Evolutionary conservation across 2,329 filamentous ascomycete genomes (phyloP), one percentile per base, ranked within the genome.

Genomic region (Aureobasidium lini): DNA sequence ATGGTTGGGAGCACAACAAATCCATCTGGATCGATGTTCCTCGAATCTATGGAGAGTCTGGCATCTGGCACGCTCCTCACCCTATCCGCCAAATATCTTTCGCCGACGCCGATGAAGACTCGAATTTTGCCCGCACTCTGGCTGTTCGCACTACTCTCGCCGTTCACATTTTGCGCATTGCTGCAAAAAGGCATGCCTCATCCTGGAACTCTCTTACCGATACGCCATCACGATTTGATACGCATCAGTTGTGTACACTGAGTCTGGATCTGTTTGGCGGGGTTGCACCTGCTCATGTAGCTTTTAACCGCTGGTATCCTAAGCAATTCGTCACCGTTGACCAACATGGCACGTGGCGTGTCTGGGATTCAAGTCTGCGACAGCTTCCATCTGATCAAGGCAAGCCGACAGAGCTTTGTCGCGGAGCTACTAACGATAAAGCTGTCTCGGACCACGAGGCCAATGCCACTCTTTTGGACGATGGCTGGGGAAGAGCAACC

Each of bases 321-420:
- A 79, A 83, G 1, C 85, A 88, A 65, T 72, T 91, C 56, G 85
- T 79, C 15, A 75, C 90, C 29, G 76, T 91, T 16, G 86, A 91
- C 65, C 77, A 83, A 54, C 73, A 73, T 36, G 87, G 87, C 1
- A 76, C 75, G 60, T 92, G 88, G 88, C 84, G 76, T 44, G 70
- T 90, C 4, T 90, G 86, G 84, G 79, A 87, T 23, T 47, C 36
- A 11, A 54, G 37, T 34, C 42, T 43, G 3, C 34, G 9, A 34
- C 31, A 44, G 23, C 28, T 48, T 13, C 42, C 32, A 4, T 46
- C 54, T 43, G 46, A 43, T 13, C 23, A 40, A 13, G 44, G 43
- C 6, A 57, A 60, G 18, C 44, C 61, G 11, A 42, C 37, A 5
- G 36, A 59, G 23, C 43, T 62, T 13, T 47, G 44, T 18, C 23